Conservation (phyloP, 306 rosid genomes). For the Vigna reflexopilosa region DNA sequence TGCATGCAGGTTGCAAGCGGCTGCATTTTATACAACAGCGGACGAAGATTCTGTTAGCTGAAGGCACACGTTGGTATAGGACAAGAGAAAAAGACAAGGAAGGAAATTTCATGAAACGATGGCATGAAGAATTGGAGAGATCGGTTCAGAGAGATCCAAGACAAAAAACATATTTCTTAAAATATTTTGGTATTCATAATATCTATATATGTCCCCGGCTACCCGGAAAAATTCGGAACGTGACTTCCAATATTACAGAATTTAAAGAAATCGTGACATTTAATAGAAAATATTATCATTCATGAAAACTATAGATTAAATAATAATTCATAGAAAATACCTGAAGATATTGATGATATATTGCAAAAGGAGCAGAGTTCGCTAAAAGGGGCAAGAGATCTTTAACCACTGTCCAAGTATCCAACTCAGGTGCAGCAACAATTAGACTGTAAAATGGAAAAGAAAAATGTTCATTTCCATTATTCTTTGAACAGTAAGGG, state of each 20-base stretch:
- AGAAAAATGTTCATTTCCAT: slow-evolving; percentile 2
- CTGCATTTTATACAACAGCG: slow-evolving; percentile 48
- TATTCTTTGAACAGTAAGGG: slow-evolving; percentile 12
- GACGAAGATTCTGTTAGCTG: slow-evolving; percentile 12
- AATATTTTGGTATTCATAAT: neutral
- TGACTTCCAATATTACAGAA: slow-evolving; percentile 7
- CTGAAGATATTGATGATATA: slow-evolving; percentile 95
- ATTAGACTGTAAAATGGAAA: slow-evolving; percentile 63
- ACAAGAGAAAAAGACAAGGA: neutral
- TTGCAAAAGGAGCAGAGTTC: slow-evolving; percentile 93
- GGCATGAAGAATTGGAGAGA: neutral
- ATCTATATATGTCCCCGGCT: slow-evolving; percentile 17
- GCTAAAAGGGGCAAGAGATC: slow-evolving; percentile 78
- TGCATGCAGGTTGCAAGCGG: slow-evolving; percentile 97
- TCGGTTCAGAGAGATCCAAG: neutral
- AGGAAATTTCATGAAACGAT: neutral
- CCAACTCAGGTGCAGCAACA: slow-evolving; percentile 88
- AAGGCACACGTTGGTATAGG: neutral
- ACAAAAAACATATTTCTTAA: neutral
- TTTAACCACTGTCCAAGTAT: slow-evolving; percentile 70
- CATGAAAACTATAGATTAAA: neutral
- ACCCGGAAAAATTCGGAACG: slow-evolving; percentile 16
- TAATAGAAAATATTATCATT: neutral
- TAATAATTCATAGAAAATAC: slow-evolving; percentile 50
- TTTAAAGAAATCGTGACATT: neutral